A percentile compares a stretch with the other conserved stretches of the same genome.
Conservation (phyloP, 2,329 filamentous ascomycete species). For the Leptographium procerum region DNA sequence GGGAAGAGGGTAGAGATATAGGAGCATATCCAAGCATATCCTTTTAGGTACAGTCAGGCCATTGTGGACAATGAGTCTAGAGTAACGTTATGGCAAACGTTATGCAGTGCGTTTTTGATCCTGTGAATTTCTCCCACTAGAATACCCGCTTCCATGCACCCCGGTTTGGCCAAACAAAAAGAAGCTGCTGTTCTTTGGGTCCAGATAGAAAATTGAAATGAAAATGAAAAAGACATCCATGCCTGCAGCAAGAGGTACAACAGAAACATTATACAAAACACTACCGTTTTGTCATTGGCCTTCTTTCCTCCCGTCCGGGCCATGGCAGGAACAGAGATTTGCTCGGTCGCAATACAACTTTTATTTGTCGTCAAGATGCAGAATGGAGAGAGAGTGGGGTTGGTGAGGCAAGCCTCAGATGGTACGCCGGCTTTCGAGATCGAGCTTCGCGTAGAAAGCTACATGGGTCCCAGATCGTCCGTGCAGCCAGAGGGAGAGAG, state of each 20-base stretch:
- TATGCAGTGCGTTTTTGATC: background rate
- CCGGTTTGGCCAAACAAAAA: background rate
- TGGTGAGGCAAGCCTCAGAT: background rate
- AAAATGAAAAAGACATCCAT: background rate
- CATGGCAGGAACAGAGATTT: background rate
- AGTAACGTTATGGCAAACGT: too few relatives aligned
- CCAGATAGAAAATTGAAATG: background rate
- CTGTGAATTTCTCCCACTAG: slow-evolving; percentile 3
- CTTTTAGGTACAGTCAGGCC: background rate
- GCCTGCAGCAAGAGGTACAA: background rate
- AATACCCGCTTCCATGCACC: slow-evolving; percentile 10
- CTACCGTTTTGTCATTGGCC: background rate
- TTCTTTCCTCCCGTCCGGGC: background rate
- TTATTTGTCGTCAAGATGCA: background rate
- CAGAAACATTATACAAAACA: background rate
- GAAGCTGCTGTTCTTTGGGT: background rate
- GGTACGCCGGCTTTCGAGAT: background rate
- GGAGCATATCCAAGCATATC: too few relatives aligned
- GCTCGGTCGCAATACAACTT: background rate
- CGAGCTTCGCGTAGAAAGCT: background rate
- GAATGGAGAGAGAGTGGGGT: background rate
- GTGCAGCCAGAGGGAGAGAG: too few relatives aligned
- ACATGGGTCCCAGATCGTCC: too few relatives aligned
- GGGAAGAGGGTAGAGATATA: too few relatives aligned
- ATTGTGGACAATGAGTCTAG: too few relatives aligned